Evolutionary conservation across 306 rosid species (phyloP).

Genomic region (Sechiopsis laciniata): DNA sequence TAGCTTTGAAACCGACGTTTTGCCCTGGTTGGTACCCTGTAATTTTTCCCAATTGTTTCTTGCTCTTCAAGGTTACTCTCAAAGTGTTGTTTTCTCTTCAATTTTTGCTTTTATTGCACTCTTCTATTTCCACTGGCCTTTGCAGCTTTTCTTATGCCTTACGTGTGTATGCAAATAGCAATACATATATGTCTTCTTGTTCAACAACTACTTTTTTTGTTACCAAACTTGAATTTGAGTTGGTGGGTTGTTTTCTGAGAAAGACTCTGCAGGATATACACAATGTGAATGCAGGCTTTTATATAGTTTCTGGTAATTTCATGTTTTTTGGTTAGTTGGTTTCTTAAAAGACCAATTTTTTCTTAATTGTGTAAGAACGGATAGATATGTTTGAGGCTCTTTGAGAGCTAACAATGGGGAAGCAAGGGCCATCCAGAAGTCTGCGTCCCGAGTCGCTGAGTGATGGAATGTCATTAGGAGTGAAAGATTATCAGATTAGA

Average conservation of each 20-base stretch:
- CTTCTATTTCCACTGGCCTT: slow-evolving; percentile 27
- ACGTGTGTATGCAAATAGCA: background rate
- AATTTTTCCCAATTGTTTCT: slow-evolving; percentile 40
- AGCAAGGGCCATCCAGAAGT: slow-evolving; percentile 44
- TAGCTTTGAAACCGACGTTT: no score
- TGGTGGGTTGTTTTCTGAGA: slow-evolving; percentile 37
- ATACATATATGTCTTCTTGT: slow-evolving; percentile 21
- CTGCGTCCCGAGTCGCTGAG: slow-evolving; percentile 37
- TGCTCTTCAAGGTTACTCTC: slow-evolving; percentile 43
- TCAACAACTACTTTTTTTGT: slow-evolving; percentile 7
- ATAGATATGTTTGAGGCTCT: slow-evolving; percentile 25
- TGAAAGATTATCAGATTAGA: slow-evolving; percentile 49
- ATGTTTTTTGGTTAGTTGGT: background rate
- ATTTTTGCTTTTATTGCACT: slow-evolving; percentile 60
- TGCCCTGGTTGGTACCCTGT: slow-evolving; percentile 24
- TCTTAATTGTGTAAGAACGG: slow-evolving; percentile 4
- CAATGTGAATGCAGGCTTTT: background rate
- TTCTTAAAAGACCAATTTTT: no score
- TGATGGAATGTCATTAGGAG: slow-evolving; percentile 28
- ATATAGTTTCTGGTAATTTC: slow-evolving; percentile 20
- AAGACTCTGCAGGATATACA: slow-evolving; percentile 19
- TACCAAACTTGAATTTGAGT: slow-evolving; percentile 21
- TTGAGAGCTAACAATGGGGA: slow-evolving; percentile 35
- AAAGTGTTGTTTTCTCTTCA: slow-evolving; percentile 37
- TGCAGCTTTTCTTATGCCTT: slow-evolving; percentile 29